Conservation (phyloP, 1,284 basidiomycete species). For the Austropuccinia psidii region DNA sequence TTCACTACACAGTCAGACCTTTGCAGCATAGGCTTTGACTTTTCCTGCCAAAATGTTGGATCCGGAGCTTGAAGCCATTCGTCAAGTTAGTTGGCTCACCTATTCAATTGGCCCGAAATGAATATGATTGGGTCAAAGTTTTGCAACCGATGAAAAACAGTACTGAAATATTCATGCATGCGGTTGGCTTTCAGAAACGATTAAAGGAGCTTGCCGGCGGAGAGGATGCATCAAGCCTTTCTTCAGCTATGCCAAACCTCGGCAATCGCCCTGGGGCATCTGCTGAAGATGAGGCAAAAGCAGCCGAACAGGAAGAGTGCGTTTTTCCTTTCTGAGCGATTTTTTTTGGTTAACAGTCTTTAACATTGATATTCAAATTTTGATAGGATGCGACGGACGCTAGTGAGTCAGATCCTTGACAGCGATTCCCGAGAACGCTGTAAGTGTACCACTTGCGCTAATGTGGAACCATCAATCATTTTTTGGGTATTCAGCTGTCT, state of each 20-base stretch:
- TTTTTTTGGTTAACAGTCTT: constrained; percentile 53
- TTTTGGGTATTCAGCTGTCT: constrained; percentile 37
- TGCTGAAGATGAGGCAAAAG: constrained; percentile 43
- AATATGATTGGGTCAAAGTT: neutral
- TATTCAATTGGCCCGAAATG: neutral
- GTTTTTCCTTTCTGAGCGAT: constrained; percentile 70
- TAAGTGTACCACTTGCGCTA: constrained; percentile 14
- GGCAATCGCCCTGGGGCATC: constrained; percentile 57
- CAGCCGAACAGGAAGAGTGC: constrained; percentile 52
- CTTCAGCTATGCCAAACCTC: constrained; percentile 27
- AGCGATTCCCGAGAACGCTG: constrained; percentile 35
- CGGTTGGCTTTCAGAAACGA: constrained; percentile 17
- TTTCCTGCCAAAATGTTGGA: too few relatives aligned
- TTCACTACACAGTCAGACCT: too few relatives aligned
- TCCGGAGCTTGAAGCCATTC: constrained; percentile 47
- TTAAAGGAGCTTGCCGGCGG: constrained; percentile 21
- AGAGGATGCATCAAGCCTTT: neutral
- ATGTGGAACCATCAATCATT: neutral
- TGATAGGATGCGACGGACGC: constrained; percentile 27
- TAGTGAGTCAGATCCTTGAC: constrained; percentile 33
- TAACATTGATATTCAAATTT: neutral
- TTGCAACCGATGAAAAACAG: neutral
- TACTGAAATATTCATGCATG: neutral
- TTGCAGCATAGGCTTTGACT: too few relatives aligned
- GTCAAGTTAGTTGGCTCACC: constrained; percentile 41